Percentiles rank a stretch among this genome's conserved stretches.
Conservation (phyloP, 1,139 yeast species). For the Hemisphaericaspora xylofermentans region DNA sequence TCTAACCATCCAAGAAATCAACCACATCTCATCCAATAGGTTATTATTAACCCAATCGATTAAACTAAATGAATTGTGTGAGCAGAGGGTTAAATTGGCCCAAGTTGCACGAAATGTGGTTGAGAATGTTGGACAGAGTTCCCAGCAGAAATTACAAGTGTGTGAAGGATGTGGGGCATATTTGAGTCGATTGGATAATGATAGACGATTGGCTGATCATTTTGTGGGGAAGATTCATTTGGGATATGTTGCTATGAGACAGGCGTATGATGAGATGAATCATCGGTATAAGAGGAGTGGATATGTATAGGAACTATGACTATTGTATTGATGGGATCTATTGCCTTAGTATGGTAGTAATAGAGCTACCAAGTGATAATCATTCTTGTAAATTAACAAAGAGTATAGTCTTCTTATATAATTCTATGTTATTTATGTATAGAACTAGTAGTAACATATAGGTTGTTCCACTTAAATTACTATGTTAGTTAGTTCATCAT, state of each 20-base stretch:
- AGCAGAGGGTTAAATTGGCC: constrained; percentile 49
- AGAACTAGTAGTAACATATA: too few species aligned
- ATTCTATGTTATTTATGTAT: too few species aligned
- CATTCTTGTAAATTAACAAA: too few species aligned
- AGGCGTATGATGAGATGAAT: constrained; percentile 52
- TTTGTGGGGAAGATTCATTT: constrained; percentile 85
- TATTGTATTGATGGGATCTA: not conserved
- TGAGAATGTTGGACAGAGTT: constrained; percentile 80
- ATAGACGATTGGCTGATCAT: constrained; percentile 87
- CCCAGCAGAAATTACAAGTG: constrained; percentile 88
- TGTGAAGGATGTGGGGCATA: constrained; percentile 93
- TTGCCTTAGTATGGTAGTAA: too few species aligned
- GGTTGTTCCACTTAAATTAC: too few species aligned
- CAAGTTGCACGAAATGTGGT: constrained; percentile 58
- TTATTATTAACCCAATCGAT: constrained; percentile 53
- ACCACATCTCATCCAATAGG: constrained; percentile 52
- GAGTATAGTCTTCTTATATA: too few species aligned
- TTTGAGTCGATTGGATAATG: constrained; percentile 82
- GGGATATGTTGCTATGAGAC: constrained; percentile 76
- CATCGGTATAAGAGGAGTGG: constrained; percentile 18
- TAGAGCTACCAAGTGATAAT: too few species aligned
- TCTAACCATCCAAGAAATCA: constrained; percentile 68
- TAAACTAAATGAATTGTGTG: constrained; percentile 42
- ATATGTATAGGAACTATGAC: not conserved
- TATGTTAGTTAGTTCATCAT: too few species aligned